These are phyloP conservation scores for Perilla frutescens DNA, from an alignment of 257 asterid genomes.

Conservation along the genomic window DNA sequence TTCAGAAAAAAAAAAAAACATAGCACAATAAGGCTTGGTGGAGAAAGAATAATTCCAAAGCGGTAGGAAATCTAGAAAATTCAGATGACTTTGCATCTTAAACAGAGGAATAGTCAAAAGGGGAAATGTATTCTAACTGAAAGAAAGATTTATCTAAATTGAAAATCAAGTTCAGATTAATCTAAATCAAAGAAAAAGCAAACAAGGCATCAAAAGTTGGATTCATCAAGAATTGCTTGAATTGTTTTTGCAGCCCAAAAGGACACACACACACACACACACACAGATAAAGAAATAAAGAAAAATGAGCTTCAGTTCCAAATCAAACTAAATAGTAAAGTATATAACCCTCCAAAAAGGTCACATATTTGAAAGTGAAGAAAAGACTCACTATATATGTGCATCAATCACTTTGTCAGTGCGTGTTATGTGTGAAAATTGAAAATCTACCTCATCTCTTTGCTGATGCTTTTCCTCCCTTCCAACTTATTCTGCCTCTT, in stretches of 20 bases:
- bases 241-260: neutral
- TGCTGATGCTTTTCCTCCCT: conserved; percentile 23
- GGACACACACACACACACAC: neutral
- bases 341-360: neutral
- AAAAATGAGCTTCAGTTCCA: neutral
- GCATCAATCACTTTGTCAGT: neutral
- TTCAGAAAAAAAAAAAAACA: neutral
- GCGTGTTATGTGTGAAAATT: neutral
- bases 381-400: neutral
- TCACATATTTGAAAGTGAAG: conserved; percentile 14
- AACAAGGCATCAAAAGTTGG: neutral
- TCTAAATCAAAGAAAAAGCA: neutral
- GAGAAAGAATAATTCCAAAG: conserved; percentile 26
- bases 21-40: neutral
- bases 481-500: conserved; percentile 36
- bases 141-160: too few species aligned
- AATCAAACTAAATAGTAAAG: conserved; percentile 15
- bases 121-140: neutral
- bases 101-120: conserved; percentile 21
- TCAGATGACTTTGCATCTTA: conserved; percentile 13
- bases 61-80: conserved; percentile 29
- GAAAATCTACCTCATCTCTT: conserved; percentile 27
- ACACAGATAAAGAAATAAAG: neutral
- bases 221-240: neutral
- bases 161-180: conserved; percentile 21